Base-by-base conservation (phyloP, 371 early-diverging fungal genomes). In the Syncephalastrum racemosum region DNA sequence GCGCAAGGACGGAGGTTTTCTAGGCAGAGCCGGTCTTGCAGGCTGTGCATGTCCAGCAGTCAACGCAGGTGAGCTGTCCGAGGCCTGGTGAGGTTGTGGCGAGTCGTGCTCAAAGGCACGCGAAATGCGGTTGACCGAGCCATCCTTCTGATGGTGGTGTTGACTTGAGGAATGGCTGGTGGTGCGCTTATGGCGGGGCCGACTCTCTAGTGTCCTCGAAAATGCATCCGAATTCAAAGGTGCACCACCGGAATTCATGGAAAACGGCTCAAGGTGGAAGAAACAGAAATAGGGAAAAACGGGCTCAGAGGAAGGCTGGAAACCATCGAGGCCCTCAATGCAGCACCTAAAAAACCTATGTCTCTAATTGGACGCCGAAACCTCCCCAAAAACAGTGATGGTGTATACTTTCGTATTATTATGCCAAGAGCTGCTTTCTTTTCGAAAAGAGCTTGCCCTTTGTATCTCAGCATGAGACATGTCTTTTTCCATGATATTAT, bases 1-100 rank as follows among this genome's bases (percentile, higher is more conserved):
- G 36, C 66, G 61, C 36, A 77, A 46, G 12, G 72, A 70, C 60
- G 67, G 70, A 58, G 78, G 73, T 68, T 77, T 77, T 44, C 67
- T 58, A 47, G 73, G 78, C 24, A 60, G 56, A 16, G 54, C 45
- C 22, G 75, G 78, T 54, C 59, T 54, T 14, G 20, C 16, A 4
- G 57, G 50, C n/a, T 46, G 42, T n/a, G 41, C 51, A 25, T 48
- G n/a, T 10, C 36, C 36, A 8, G 36, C 36, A 2, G 36, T 31
- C n/a, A n/a, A n/a, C n/a, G n/a, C n/a, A 12, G 36, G 36, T 8
- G 36, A 31, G 36, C 36, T 10, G 36, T 31, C 36, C 36, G 36
- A 31, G 10, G 36, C 10, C 36, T 5, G 36, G 10, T 31, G 36
- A 31, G 10, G 10, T 31, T 5, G 36, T 42, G 25, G 57, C 25